Evolutionary conservation across 306 rosid genomes (phyloP), one percentile per base, ranked within the genome.

Genomic region (Quillaja saponaria): DNA sequence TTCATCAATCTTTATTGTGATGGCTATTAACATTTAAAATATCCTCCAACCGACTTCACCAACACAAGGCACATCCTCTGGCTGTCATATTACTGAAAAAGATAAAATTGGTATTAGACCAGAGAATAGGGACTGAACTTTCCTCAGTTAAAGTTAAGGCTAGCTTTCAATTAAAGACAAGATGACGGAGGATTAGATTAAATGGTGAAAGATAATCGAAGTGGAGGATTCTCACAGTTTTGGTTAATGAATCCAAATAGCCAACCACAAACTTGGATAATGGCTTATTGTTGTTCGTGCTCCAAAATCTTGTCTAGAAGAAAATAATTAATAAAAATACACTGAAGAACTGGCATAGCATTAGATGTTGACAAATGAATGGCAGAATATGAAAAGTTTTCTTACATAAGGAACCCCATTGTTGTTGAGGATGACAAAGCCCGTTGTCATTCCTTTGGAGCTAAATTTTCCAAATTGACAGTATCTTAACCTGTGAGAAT

Each of bases 381-480:
- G n/a, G n/a, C n/a, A 35, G 28, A 53, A 44, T 15, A 18, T 6
- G 42, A 66, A 37, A 4, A 51, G 37, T 4, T 0, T 40, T 8
- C 85, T 76, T 70, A 87, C 96, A 33, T 71, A 84, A 55, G 95
- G 87, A 57, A 66, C 69, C 71, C 96, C 95, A 48, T 81, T 63
- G 74, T 82, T 95, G 34, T 87, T 78, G 40, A 90, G 79, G 73
- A 87, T 76, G 71, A 83, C 87, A 83, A 81, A 55, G 64, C 87
- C 84, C 16, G 89, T 67, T 13, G 85, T 63, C 96, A 90, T 79
- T 31, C 95, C 81, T 67, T 85, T 64, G 3, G 87, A 74, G 84
- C 96, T 85, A 64, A 74, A 87, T 16, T 87, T 71, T 53, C 97
- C 97, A 70, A 90, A 90, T 82, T 90, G 97, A n/a, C n/a, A 14